These are phyloP conservation scores for Eleusine coracana DNA, from an alignment of 176 grass and related monocot species.

Conservation along the genomic window DNA sequence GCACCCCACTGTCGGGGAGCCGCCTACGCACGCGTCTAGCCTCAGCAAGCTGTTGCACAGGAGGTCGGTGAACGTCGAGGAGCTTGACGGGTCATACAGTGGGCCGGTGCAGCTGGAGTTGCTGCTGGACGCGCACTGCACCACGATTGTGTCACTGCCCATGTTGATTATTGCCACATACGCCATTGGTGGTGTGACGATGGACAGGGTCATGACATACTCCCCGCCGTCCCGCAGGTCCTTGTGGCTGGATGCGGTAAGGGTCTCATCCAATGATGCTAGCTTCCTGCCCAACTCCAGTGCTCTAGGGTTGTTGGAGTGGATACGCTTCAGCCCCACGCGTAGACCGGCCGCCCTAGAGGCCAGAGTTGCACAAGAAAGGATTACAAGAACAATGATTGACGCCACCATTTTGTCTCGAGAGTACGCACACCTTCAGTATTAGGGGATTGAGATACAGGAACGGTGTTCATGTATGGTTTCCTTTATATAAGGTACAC, in stretches of 20 bases:
- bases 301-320: background rate
- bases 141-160: conserved; percentile 52
- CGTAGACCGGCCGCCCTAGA: background rate
- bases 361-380: background rate
- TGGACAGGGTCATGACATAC: conserved; percentile 60
- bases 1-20: background rate
- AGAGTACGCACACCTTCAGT: no score
- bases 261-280: conserved; percentile 18
- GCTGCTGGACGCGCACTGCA: conserved; percentile 42
- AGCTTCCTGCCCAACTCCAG: background rate
- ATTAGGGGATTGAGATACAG: no score
- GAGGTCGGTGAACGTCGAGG: conserved; percentile 41
- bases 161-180: conserved; percentile 48
- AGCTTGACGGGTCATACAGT: conserved; percentile 47
- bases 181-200: conserved; percentile 50
- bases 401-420: no score
- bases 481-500: no score
- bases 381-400: background rate
- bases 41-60: conserved; percentile 46
- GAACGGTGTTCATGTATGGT: no score
- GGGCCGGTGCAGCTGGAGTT: conserved; percentile 3
- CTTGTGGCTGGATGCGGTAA: conserved; percentile 19
- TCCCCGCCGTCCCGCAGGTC: conserved; percentile 6
- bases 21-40: background rate
- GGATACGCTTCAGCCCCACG: background rate